Base-by-base conservation (phyloP, 805 yeast species). In the Candida takata region DNA sequence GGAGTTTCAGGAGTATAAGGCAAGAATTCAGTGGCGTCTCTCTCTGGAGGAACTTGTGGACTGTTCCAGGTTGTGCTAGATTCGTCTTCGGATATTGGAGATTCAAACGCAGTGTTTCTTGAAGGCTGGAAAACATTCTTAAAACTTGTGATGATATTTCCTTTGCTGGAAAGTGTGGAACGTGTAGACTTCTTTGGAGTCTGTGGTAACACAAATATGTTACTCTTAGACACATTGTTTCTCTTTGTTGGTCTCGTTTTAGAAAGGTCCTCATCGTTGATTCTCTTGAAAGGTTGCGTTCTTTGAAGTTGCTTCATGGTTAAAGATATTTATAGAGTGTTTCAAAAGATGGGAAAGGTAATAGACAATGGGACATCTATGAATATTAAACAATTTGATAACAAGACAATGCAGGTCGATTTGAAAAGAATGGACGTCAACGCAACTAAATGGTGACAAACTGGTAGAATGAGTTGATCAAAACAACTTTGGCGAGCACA, bases 361-460 rank as follows among this genome's bases (percentile, higher is more conserved):
- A n/a, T n/a, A n/a, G n/a, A n/a, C n/a, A n/a, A n/a, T n/a, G n/a
- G n/a, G n/a, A n/a, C n/a, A n/a, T n/a, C n/a, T n/a, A n/a, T n/a
- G n/a, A n/a, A n/a, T n/a, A n/a, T n/a, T n/a, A n/a, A n/a, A n/a
- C n/a, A n/a, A n/a, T n/a, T n/a, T n/a, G n/a, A n/a, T n/a, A n/a
- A n/a, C n/a, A n/a, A n/a, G n/a, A n/a, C n/a, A n/a, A 16, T 12
- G 12, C 20, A 28, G 31, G n/a, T 8, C 12, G 27, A 12, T 16
- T 15, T 14, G 11, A 30, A 51, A 52, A 27, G 57, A 52, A 29
- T 47, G 58, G 58, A 53, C 56, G 58, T 50, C 58, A 50, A 45
- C 58, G 40, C 57, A 52, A 53, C 14, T 46, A 35, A 53, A 53
- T 53, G 58, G 58, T 36, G 58, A 52, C 57, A 51, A 15, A n/a